Conservation (phyloP, 257 asterid genomes). For the Ocimum tenuiflorum region DNA sequence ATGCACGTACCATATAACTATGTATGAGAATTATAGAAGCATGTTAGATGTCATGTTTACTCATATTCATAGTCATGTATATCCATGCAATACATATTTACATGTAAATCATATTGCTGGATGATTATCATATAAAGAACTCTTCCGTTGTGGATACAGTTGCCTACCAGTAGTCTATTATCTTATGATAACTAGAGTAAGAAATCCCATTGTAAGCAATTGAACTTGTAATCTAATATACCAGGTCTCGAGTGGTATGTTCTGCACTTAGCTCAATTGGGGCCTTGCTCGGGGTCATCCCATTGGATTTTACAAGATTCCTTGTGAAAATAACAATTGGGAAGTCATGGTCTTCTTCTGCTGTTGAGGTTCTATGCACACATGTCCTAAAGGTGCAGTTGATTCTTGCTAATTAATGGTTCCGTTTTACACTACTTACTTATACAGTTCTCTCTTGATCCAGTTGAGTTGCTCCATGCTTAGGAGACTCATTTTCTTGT, state of each 20-base stretch:
- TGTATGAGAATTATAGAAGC: not conserved
- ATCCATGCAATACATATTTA: too few species aligned
- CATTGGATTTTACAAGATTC: slow-evolving; percentile 38
- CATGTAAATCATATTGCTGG: not conserved
- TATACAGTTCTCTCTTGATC: not conserved
- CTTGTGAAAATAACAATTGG: slow-evolving; percentile 49
- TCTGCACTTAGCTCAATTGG: slow-evolving; percentile 47
- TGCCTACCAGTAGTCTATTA: not conserved
- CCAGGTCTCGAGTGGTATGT: slow-evolving; percentile 50
- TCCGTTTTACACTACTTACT: not conserved
- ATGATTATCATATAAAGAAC: not conserved
- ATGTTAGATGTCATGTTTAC: not conserved
- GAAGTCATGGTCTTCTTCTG: slow-evolving; percentile 62
- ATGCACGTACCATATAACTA: not conserved
- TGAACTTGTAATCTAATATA: slow-evolving; percentile 6
- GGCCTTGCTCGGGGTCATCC: slow-evolving; percentile 57
- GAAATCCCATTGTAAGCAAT: not conserved
- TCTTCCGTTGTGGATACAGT: not conserved
- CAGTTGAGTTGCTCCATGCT: not conserved
- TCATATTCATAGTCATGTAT: too few species aligned
- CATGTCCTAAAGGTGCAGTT: slow-evolving; percentile 59
- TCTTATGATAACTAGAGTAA: not conserved
- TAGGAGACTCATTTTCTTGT: not conserved
- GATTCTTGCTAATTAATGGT: slow-evolving; percentile 15
- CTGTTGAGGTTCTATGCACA: slow-evolving; percentile 51